Evolutionary conservation across 1,139 yeast genomes (phyloP), one percentile per base, ranked within the genome.

Genomic region (Hansenula lynferdii): DNA sequence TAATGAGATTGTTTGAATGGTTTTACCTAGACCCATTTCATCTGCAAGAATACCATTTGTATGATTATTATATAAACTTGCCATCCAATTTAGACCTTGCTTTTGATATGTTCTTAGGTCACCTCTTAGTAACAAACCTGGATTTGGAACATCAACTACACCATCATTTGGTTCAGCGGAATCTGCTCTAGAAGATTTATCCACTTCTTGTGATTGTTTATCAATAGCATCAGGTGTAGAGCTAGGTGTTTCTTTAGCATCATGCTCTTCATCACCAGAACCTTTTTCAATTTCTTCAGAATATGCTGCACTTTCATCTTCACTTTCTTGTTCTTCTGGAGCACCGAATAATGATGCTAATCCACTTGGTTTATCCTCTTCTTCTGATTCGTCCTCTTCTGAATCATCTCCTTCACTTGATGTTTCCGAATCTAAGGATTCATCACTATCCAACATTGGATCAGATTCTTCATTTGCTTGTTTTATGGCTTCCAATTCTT

Each of bases 11-110:
- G 99, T 92, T 60, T 94, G 99, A 44, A 94, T 92, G 0, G 99
- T 94, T 56, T 87, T 87, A 54, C 99, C 99, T 36, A 94, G 72
- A 42, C 99, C 99, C 99, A 92, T 92, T 60, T 92, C 99, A 62
- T 92, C 99, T 1, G 99, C 99, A 36, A 94, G 72, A 41, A 94
- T 94, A 45, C 99, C 98, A 59, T 92, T 94, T 7, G 97, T 94
- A 43, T 85, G 80, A 55, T 87, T 87, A 56, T 87, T 86, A 63
- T 90, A 92, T 44, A 94, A 67, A 39, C 97, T 89, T 1, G 97
- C 97, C 37, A 94, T 67, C 99, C 98, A 94, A 51, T 94, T 95
- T 34, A 94, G 71, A 42, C 99, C 99, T 58, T 87, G 96, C 45
- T 89, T 92, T 60, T 94, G 98, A 54, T 94, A 94, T 8, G 81